Base-by-base conservation (phyloP, 2,329 filamentous ascomycete genomes). In the Esteya vermicola region DNA sequence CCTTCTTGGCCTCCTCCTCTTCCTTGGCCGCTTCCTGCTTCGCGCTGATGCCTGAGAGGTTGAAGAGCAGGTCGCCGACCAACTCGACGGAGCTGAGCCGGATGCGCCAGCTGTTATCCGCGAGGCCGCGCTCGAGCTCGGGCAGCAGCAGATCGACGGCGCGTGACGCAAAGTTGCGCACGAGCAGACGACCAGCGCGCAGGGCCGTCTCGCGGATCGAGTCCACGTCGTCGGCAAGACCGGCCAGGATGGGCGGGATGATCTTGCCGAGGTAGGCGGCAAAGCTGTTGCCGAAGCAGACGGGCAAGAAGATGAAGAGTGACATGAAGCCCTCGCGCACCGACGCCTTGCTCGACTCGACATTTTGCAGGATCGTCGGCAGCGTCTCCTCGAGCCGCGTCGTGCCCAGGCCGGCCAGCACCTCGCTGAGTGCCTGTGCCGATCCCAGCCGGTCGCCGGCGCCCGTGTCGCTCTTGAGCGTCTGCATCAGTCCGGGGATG, bases 251-350 rank as follows among this genome's bases (percentile, higher is more conserved):
- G 18, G 91, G 83, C 16, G 91, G 93, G 51, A 98, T 94, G 52
- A 98, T 94, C 56, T 80, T 86, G 61, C 80, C 85, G 45, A 98
- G 79, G 55, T 98, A 98, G 55, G 85, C 86, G 50, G 91, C 82
- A 54, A 98, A 98, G 59, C 88, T 93, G 70, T 98, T 98, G 53
- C 91, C 91, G 53, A 98, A 98, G 63, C 91, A 98, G 39, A 94
- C 91, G 12, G 91, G 91, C 64, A 98, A 76, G 72, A 95, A 98
- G 50, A 98, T 96, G 63, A 98, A 98, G 31, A 98, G 72, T 8
- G 91, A 95, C 91, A 98, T 98, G 66, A 98, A 98, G 34, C 91
- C 91, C 67, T 98, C 91, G 52, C 91, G 79, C 47, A 98, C 85
- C 40, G 86, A 78, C 16, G 91, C 58, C 61, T 94, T 95, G 50